These are phyloP conservation scores for Camillea tinctor DNA, from an alignment of 2,329 filamentous ascomycete genomes.

Conservation along the genomic window DNA sequence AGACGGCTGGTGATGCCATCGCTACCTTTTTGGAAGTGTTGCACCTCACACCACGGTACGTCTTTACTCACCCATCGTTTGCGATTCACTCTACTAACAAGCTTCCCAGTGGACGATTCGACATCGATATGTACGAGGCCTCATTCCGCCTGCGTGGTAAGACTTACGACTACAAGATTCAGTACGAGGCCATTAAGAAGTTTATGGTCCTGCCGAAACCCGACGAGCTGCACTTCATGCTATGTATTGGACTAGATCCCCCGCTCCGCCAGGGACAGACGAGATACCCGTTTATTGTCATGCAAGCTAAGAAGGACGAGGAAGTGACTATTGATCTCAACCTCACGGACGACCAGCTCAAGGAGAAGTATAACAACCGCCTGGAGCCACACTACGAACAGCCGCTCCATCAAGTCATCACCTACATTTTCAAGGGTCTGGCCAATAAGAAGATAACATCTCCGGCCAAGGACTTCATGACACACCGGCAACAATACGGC, in stretches of 20 bases:
- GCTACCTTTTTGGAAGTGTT: slow-evolving; percentile 96
- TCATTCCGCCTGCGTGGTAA: slow-evolving; percentile 97
- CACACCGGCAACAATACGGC: slow-evolving; percentile 88
- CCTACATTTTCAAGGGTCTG: slow-evolving; percentile 91
- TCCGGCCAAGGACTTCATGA: slow-evolving; percentile 91
- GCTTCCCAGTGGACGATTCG: slow-evolving; percentile 87
- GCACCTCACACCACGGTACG: slow-evolving; percentile 87
- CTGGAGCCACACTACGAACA: slow-evolving; percentile 88
- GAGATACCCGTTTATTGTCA: slow-evolving; percentile 95
- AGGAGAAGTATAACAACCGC: slow-evolving; percentile 84
- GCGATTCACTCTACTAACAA: slow-evolving; percentile 8
- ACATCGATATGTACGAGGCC: slow-evolving; percentile 98
- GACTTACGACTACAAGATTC: slow-evolving; percentile 99
- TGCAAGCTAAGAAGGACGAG: slow-evolving; percentile 98
- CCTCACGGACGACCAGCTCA: slow-evolving; percentile 85
- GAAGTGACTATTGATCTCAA: slow-evolving; percentile 96
- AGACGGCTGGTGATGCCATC: slow-evolving; percentile 97
- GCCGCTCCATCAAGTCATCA: slow-evolving; percentile 88
- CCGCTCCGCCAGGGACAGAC: slow-evolving; percentile 96
- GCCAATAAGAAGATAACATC: slow-evolving; percentile 94
- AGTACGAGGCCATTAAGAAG: slow-evolving; percentile 97
- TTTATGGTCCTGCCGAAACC: slow-evolving; percentile 98
- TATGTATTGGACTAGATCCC: slow-evolving; percentile 91
- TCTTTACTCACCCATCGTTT: slow-evolving; percentile 2
- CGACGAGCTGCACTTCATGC: slow-evolving; percentile 94